Evolutionary conservation across 805 yeast genomes (phyloP), one percentile per base, ranked within the genome.

Genomic region (Pichia gijzeniarum): DNA sequence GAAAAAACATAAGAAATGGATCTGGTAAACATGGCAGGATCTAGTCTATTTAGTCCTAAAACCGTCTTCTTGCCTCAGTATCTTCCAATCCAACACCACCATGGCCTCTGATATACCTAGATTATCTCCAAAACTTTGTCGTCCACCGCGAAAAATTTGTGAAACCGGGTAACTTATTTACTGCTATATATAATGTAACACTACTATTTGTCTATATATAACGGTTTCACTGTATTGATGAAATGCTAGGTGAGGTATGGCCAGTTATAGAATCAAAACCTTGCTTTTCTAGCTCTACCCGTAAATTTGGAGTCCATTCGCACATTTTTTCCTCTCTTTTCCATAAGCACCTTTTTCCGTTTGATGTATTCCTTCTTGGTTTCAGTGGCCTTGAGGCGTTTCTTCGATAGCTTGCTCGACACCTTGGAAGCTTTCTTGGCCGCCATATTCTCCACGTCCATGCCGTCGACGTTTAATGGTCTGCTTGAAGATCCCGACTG

Each of bases 261-360:
- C n/a, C n/a, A n/a, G n/a, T n/a, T n/a, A n/a, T n/a, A n/a, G n/a
- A n/a, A 12, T 51, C 22, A 84, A 62, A 85, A 84, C 57, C 77
- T 70, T 10, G 83, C 75, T 53, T 77, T 72, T 68, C 95, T 74
- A 67, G 76, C 78, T 69, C 99, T 79, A 41, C 95, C 98, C 3
- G 97, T 86, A 65, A 82, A 91, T 63, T 84, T 86, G 48, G 95
- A 85, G 63, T 93, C 99, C 50, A 72, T 73, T 3, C 98, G 96
- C 5, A 91, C 98, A 35, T 69, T 65, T 62, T 85, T 85, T 38
- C 99, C 99, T 60, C 98, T 79, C 64, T 84, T 85, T 60, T 82
- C 83, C 91, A 85, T 88, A 45, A 90, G 71, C 45, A 86, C 96
- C 72, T 93, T 93, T 85, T 93, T 93, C 63, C 99, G 79, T 56